phyloP scores from a whole-genome alignment of 495 filamentous ascomycete genomes.

The Hypoxylon cercidicola region DNA sequence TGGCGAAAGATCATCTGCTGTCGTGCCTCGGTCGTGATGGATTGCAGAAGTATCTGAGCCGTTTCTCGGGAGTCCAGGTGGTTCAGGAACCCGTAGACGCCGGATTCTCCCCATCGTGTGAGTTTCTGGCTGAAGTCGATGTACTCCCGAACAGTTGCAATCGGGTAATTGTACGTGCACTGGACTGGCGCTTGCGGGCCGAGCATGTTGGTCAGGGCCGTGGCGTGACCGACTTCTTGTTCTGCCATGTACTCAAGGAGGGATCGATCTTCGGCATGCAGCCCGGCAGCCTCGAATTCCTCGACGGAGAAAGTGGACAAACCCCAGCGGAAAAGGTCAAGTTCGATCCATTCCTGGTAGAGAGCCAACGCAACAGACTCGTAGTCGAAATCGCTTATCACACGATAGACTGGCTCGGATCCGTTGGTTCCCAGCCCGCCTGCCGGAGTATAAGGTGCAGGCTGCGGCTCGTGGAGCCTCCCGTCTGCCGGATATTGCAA shows the following conservation, averaged over 20 bases:
- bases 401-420: slow-evolving; percentile 74
- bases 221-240: slow-evolving; percentile 85
- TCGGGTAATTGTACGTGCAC: slow-evolving; percentile 87
- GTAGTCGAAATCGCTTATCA: slow-evolving; percentile 79
- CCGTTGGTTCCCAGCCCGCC: slow-evolving; percentile 88
- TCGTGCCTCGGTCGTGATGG: slow-evolving; percentile 84
- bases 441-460: slow-evolving; percentile 76
- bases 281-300: slow-evolving; percentile 75
- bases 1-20: slow-evolving; percentile 93
- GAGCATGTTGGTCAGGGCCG: slow-evolving; percentile 82
- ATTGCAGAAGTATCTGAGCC: slow-evolving; percentile 75
- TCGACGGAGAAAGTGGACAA: slow-evolving; percentile 73
- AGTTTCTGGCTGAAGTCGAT: slow-evolving; percentile 89
- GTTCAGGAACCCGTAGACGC: slow-evolving; percentile 85
- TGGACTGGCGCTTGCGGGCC: slow-evolving; percentile 76
- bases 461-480: slow-evolving; percentile 68
- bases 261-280: slow-evolving; percentile 73
- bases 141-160: slow-evolving; percentile 78
- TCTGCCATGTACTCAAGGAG: slow-evolving; percentile 87
- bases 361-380: slow-evolving; percentile 75
- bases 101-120: slow-evolving; percentile 83
- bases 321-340: slow-evolving; percentile 87
- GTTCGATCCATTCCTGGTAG: slow-evolving; percentile 88
- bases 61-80: slow-evolving; percentile 83
- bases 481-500: slow-evolving; percentile 76